Evolutionary conservation across 2,329 filamentous ascomycete species (phyloP), one percentile per base, ranked within the genome.

Genomic region (Diaporthe capsici): DNA sequence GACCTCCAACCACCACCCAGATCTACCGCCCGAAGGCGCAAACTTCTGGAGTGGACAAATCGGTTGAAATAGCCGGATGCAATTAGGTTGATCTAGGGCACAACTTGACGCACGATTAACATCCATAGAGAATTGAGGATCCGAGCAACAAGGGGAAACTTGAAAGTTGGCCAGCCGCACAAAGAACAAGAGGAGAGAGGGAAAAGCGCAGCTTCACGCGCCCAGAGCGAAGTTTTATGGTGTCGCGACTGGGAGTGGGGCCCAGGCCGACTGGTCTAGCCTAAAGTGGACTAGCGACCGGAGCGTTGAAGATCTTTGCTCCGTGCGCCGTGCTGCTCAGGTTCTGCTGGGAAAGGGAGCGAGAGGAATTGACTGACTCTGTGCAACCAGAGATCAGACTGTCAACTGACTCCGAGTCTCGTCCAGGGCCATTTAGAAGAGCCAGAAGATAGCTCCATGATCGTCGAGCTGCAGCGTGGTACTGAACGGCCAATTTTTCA

Each of bases 131-230:
- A 83, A 79, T 83, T 61, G 83, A 77, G 87, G 87, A 92, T 88
- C 88, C 90, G 92, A 94, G 93, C 93, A 95, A 95, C 93, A 94
- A 92, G 93, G 93, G 91, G 90, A 90, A 90, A 83, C 89, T 86
- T 77, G 83, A 86, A 86, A 90, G 92, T 89, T 91, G 92, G 91
- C 92, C 92, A 87, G 93, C 94, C 93, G 93, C 94, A 95, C 93
- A 88, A 94, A 89, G 91, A 90, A 89, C 86, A 87, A 88, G 90
- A 91, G 86, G 82, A 84, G 81, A 85, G 86, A 82, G 81, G 78
- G 63, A 78, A 81, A 81, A 81, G 72, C 65, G 71, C 47, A 72
- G 57, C 73, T 71, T 75, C 74, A 76, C 60, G 73, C 77, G 71
- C 63, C 71, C 71, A 25, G 70, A 51, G 42, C 49, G 70, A 77